Evolutionary conservation across 139 green algal species (phyloP).

Genomic region (Pedinophyceae sp.): DNA sequence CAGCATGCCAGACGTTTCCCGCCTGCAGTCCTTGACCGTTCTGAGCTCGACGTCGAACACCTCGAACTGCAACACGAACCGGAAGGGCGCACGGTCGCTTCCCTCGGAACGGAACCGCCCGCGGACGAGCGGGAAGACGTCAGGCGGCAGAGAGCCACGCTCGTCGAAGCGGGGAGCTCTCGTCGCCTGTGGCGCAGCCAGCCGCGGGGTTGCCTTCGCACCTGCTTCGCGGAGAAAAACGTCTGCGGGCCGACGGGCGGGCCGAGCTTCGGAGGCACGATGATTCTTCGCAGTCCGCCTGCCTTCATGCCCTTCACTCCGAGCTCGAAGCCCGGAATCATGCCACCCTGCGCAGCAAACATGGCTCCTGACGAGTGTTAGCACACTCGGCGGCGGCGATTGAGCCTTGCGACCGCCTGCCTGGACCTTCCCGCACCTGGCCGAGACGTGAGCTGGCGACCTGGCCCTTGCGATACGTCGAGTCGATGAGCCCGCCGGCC

Average conservation of each 20-base stretch:
- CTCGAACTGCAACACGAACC: conserved; percentile 15
- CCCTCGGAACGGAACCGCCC: not conserved
- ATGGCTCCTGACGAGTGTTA: not conserved
- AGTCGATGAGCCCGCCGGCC: conserved; percentile 70
- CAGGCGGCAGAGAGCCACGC: not conserved
- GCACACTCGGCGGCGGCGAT: not conserved
- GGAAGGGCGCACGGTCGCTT: not conserved
- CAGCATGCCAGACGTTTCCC: conserved; percentile 61
- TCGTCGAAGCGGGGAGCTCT: not conserved
- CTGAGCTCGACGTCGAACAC: conserved; percentile 95
- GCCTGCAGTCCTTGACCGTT: conserved; percentile 45
- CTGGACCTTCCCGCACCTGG: conserved; percentile 32
- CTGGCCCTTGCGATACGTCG: conserved; percentile 59
- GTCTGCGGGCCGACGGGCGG: conserved; percentile 89
- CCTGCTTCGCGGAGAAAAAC: conserved; percentile 96
- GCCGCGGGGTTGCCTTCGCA: not conserved
- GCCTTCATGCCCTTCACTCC: conserved; percentile 73
- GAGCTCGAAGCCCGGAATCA: conserved; percentile 87
- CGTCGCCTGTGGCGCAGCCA: not conserved
- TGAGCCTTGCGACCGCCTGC: not conserved
- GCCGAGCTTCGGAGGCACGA: conserved; percentile 86
- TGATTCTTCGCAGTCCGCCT: conserved; percentile 69
- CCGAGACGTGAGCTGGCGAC: conserved; percentile 71
- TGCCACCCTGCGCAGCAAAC: not conserved
- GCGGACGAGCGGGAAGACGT: not conserved